Base-by-base conservation (phyloP, 2,329 filamentous ascomycete genomes). In the Scorias spongiosa region DNA sequence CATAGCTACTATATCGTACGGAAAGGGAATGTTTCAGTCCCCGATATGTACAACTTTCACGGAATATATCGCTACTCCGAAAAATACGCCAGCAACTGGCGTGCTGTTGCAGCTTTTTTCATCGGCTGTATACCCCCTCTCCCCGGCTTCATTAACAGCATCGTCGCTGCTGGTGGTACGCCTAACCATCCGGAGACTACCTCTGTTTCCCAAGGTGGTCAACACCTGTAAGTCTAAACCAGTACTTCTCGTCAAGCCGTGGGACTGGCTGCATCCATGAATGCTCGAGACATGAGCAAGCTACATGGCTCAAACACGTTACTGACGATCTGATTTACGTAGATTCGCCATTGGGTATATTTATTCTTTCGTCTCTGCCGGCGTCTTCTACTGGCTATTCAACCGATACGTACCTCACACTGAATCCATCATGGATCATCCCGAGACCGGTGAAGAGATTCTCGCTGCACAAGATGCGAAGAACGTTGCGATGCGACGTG, bases 371-470 rank as follows among this genome's bases (percentile, higher is more conserved):
- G 40, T 57, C 45, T 53, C 57, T 11, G 53, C 59, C 6, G 57
- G 58, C 10, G 39, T 62, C 26, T 60, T 62, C 43, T 62, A 62
- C 52, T 61, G 50, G 47, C 43, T 36, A 28, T 57, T 62, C 47
- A 62, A 58, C 44, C 48, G 51, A 7, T 60, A 54, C 42, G 54
- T 54, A 43, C 58, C 59, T n/a, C 77, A 83, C 8, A 83, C 77
- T 63, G 91, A 91, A 68, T 80, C 91, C 43, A 87, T 87, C 80
- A 71, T 93, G 60, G 84, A 93, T 60, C 80, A 84, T 1, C 76
- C 93, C 10, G 67, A 66, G 29, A 70, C 68, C n/a, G 77, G 80
- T 40, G 77, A 81, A 57, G 75, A 76, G 41, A 78, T 62, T 42
- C 57, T 63, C 42, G 60, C 55, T 1, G 59, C 57, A 7, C 49